Base-by-base conservation (phyloP, 2,329 filamentous ascomycete species). In the Penicillium olsonii region DNA sequence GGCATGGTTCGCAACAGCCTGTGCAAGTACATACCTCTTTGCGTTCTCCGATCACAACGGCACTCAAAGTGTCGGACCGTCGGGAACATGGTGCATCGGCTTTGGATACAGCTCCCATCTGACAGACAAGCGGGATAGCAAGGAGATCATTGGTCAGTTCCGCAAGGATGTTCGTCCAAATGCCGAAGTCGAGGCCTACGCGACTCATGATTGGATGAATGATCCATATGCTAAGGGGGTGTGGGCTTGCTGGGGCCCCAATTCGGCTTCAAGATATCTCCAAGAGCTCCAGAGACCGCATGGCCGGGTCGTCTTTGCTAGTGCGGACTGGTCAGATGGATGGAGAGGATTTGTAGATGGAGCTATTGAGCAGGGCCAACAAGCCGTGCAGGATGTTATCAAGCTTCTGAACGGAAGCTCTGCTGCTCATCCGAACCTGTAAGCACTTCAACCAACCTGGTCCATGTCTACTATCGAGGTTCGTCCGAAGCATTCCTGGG, bases 321-420 rank as follows among this genome's bases (percentile, higher is more conserved):
- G 55, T 42, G 61, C 63, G 7, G 68, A 71, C 45, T 70, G 67
- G 66, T 64, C 68, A 3, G 50, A 57, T 42, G 66, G 65, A 1
- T 71, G 67, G 67, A 55, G 67, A 35, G 64, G 62, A 1, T 69
- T 66, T 29, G 54, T 69, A n/a, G 67, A 71, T 43, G 68, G 68
- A 11, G 68, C 67, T 2, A 63, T 70, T 29, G 65, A 69, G 45
- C 50, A 58, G 18, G 67, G 68, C 6, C 45, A 54, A 34, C 35
- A 39, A 26, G 37, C 26, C 19, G 43, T 37, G 4, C 41, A 31
- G 29, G 29, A 31, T n/a, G 29, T 31, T 5, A n/a, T 31, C 12
- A 14, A 2, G 29, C 2, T 12, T 31, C n/a, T 31, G 14, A 31
- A n/a, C 12, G 29, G 7, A n/a, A n/a, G 29, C 29, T 31, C 29